These are phyloP conservation scores for Neofusicoccum parvum DNA, from an alignment of 2,329 filamentous ascomycete genomes.

Conservation along the genomic window DNA sequence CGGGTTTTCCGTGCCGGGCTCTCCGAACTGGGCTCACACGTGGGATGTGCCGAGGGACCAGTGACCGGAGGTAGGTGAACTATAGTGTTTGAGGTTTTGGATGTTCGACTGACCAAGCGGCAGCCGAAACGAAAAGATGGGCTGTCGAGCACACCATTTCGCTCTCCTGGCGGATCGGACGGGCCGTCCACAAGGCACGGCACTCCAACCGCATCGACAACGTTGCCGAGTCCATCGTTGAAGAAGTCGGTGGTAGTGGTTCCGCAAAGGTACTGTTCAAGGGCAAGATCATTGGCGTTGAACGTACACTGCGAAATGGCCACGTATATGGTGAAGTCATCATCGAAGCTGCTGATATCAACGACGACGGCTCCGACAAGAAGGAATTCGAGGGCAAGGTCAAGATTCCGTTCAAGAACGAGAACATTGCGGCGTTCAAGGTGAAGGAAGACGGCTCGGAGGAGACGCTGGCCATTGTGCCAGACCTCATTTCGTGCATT, in stretches of 20 bases:
- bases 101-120: not conserved
- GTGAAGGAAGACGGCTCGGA: constrained; percentile 38
- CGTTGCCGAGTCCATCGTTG: constrained; percentile 43
- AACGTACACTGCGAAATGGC: constrained; percentile 44
- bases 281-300: constrained; percentile 50
- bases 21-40: constrained; percentile 39
- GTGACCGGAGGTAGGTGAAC: constrained; percentile 32
- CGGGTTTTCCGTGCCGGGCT: constrained; percentile 39
- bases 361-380: constrained; percentile 19
- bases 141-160: constrained; percentile 43
- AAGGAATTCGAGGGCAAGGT: constrained; percentile 10
- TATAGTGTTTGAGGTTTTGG: constrained; percentile 5
- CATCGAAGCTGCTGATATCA: constrained; percentile 29
- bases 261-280: constrained; percentile 46
- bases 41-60: constrained; percentile 41
- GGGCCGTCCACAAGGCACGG: constrained; percentile 38
- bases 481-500: constrained; percentile 52
- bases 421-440: constrained; percentile 31
- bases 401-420: constrained; percentile 34
- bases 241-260: constrained; percentile 43
- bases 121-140: constrained; percentile 38
- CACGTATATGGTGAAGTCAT: constrained; percentile 47
- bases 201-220: constrained; percentile 39
- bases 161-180: constrained; percentile 42
- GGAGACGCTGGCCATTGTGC: constrained; percentile 36